Conservation (phyloP, 2,329 filamentous ascomycete species). For the Xylaria sp. region DNA sequence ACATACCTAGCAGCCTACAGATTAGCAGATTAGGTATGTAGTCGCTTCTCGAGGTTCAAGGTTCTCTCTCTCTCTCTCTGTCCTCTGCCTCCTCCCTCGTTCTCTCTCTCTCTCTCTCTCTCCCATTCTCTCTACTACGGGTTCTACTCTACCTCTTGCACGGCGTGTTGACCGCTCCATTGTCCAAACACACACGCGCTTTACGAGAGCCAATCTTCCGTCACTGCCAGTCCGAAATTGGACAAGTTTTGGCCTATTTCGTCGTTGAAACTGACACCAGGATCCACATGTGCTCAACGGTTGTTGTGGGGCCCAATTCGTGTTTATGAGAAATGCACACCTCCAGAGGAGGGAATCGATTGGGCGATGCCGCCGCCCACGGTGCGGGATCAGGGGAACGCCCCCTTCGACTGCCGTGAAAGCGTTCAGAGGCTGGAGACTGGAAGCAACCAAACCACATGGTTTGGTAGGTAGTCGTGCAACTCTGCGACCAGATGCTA, state of each 20-base stretch:
- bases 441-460: constrained; percentile 37
- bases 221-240: constrained; percentile 19
- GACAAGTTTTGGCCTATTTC: constrained; percentile 20
- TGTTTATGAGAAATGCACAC: constrained; percentile 20
- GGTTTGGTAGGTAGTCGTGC: constrained; percentile 29
- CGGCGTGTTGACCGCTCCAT: constrained; percentile 20
- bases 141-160: background rate
- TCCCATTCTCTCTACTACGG: background rate
- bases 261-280: constrained; percentile 24
- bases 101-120: constrained; percentile 1
- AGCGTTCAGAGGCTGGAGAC: constrained; percentile 16
- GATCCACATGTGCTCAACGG: constrained; percentile 23
- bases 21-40: too few relatives aligned
- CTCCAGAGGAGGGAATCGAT: constrained; percentile 17
- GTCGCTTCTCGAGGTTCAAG: background rate
- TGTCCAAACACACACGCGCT: constrained; percentile 9
- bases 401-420: constrained; percentile 12
- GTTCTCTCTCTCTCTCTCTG: too few relatives aligned
- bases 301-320: constrained; percentile 18
- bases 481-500: constrained; percentile 29
- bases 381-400: constrained; percentile 20
- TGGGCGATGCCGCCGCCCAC: constrained; percentile 7
- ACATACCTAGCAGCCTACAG: constrained; percentile 3
- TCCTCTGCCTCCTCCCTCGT: too few relatives aligned
- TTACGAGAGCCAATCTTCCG: constrained; percentile 25